These are phyloP conservation scores for Trichoderma sp. DNA, from an alignment of 2,329 filamentous ascomycete species.

Conservation along the genomic window DNA sequence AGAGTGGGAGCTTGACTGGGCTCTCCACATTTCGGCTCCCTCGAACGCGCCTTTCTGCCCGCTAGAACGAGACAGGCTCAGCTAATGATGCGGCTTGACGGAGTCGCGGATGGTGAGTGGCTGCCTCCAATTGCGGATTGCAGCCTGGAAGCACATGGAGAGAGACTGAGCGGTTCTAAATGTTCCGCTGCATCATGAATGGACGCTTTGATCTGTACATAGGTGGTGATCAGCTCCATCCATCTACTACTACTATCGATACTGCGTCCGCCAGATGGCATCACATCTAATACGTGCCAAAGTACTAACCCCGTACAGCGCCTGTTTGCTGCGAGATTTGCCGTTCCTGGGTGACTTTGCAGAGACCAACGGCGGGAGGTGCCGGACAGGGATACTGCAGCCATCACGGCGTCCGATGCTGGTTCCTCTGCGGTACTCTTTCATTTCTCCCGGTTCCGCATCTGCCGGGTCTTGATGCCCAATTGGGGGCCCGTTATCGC, in stretches of 20 bases:
- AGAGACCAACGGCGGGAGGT: background rate
- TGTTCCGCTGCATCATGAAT: background rate
- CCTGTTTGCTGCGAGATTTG: background rate
- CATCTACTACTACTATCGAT: too few relatives aligned
- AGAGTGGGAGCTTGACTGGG: background rate
- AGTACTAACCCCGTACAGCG: too few relatives aligned
- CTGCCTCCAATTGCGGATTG: background rate
- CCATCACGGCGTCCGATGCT: background rate
- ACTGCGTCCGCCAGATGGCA: background rate
- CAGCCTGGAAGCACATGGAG: background rate
- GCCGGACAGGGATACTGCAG: background rate
- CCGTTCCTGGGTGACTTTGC: background rate
- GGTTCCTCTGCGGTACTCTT: background rate
- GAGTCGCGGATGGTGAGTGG: background rate
- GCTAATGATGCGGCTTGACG: background rate
- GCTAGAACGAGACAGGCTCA: background rate
- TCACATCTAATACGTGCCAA: background rate
- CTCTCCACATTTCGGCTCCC: slow-evolving; percentile 14
- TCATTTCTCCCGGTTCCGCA: background rate
- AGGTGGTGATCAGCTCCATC: background rate
- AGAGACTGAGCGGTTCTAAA: too few relatives aligned
- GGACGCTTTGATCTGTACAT: background rate
- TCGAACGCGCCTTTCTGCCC: slow-evolving; percentile 12
- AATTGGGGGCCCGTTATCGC: background rate
- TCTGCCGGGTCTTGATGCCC: background rate